Percentiles rank a stretch among this genome's conserved stretches.
Conservation (phyloP, 495 filamentous ascomycete genomes). For the Penicillium ochrochloron region DNA sequence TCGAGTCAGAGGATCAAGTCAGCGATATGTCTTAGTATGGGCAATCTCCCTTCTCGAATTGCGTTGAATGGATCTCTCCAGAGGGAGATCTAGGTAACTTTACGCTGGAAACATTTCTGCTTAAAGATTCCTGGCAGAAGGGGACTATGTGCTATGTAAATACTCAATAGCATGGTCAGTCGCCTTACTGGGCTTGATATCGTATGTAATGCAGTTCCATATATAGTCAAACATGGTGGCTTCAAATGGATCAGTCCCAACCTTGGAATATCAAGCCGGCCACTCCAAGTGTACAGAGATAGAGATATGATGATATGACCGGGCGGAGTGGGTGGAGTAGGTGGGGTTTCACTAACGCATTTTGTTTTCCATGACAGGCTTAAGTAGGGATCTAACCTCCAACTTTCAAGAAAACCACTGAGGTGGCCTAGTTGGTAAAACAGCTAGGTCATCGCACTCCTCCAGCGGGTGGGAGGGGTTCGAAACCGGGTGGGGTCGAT, state of each 20-base stretch:
- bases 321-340: neutral
- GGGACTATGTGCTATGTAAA: neutral
- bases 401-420: neutral
- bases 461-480: neutral
- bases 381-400: neutral
- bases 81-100: neutral
- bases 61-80: neutral
- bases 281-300: no score
- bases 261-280: no score
- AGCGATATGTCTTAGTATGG: neutral
- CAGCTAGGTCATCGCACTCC: neutral
- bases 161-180: neutral
- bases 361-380: neutral
- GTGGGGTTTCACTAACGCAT: neutral
- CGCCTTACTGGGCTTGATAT: no score
- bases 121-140: neutral
- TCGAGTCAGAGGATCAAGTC: neutral
- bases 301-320: no score
- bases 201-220: no score
- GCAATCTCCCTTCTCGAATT: neutral
- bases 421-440: neutral
- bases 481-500: neutral
- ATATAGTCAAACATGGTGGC: no score
- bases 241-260: no score
- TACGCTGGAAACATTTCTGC: neutral